Conservation (phyloP, 2,329 filamentous ascomycete species). For the Calonectria fujianensis region DNA sequence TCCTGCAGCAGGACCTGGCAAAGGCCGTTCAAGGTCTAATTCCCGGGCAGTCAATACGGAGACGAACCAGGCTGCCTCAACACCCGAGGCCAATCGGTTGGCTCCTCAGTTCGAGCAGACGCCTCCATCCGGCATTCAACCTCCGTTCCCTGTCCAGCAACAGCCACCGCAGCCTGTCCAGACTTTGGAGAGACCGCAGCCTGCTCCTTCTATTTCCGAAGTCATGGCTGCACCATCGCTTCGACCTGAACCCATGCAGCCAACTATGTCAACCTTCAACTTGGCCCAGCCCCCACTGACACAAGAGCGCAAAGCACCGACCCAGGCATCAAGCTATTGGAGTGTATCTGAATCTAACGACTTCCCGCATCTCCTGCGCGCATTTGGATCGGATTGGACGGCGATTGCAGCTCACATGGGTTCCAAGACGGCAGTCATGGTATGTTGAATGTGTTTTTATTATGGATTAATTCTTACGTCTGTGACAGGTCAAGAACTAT, state of each 20-base stretch:
- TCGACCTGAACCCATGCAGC: slow-evolving; percentile 71
- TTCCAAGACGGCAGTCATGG: slow-evolving; percentile 91
- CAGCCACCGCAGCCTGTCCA: slow-evolving; percentile 54
- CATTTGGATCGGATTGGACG: slow-evolving; percentile 87
- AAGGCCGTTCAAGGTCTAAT: slow-evolving; percentile 73
- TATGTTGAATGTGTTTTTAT: slow-evolving; percentile 62
- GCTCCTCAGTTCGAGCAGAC: slow-evolving; percentile 67
- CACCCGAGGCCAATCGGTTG: slow-evolving; percentile 64
- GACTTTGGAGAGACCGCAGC: slow-evolving; percentile 60
- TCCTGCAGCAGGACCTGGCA: slow-evolving; percentile 62
- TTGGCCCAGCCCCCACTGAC: slow-evolving; percentile 65
- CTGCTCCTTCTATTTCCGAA: slow-evolving; percentile 67
- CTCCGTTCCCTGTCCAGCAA: slow-evolving; percentile 62
- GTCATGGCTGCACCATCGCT: slow-evolving; percentile 75
- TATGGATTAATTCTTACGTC: slow-evolving; percentile 35
- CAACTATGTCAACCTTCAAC: slow-evolving; percentile 71
- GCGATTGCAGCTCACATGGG: slow-evolving; percentile 87
- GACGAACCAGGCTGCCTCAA: slow-evolving; percentile 60
- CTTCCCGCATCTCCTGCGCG: slow-evolving; percentile 81
- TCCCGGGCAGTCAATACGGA: slow-evolving; percentile 70
- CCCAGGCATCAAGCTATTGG: slow-evolving; percentile 88
- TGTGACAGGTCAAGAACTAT: slow-evolving; percentile 79
- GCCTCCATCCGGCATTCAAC: slow-evolving; percentile 63
- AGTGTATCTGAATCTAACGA: slow-evolving; percentile 88
- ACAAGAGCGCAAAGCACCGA: slow-evolving; percentile 71